Evolutionary conservation across 441 rosid species (phyloP).

Genomic region (Iberis amara): DNA sequence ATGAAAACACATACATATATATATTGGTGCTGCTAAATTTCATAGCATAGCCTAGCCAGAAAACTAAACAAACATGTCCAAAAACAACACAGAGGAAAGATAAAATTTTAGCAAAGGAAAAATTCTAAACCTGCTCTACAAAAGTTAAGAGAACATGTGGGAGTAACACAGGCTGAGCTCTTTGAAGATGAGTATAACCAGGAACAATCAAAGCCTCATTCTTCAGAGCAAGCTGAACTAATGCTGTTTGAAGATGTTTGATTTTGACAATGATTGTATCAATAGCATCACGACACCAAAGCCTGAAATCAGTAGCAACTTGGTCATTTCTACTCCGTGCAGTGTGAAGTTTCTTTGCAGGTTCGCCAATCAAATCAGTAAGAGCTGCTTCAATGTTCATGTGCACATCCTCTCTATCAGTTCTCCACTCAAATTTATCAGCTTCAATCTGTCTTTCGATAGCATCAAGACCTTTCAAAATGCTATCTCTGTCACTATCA

Average conservation of each 20-base stretch:
- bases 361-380: conserved; percentile 86
- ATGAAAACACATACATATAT: background rate
- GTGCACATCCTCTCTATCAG: conserved; percentile 91
- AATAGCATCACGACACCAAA: conserved; percentile 96
- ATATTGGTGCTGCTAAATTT: background rate
- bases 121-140: conserved; percentile 67
- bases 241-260: conserved; percentile 52
- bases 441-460: conserved; percentile 57
- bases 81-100: background rate
- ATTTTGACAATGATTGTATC: conserved; percentile 44
- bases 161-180: conserved; percentile 88
- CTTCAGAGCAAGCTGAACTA: conserved; percentile 61
- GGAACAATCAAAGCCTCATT: conserved; percentile 69
- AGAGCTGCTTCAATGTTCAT: conserved; percentile 96
- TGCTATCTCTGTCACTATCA: conserved; percentile 52
- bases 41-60: background rate
- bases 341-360: conserved; percentile 92
- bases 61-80: background rate
- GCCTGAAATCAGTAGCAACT: conserved; percentile 75
- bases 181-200: conserved; percentile 86
- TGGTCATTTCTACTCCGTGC: conserved; percentile 91
- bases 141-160: conserved; percentile 77
- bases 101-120: background rate
- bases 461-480: conserved; percentile 65
- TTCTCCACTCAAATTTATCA: conserved; percentile 77